Evolutionary conservation across 2,329 filamentous ascomycete species (phyloP).

Genomic region (Ascosphaera apis): DNA sequence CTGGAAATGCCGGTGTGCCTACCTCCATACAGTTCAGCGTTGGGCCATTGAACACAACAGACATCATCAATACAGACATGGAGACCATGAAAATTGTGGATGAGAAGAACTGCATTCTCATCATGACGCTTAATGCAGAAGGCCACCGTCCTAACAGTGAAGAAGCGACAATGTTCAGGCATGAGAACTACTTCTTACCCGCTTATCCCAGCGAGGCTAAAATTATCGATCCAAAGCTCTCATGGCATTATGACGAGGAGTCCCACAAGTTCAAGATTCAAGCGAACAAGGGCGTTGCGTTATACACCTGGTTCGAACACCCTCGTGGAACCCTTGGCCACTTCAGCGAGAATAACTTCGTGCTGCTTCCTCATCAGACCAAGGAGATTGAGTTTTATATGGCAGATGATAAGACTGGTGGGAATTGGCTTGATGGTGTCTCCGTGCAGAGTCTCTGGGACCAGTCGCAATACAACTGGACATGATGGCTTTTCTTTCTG

Average conservation of each 20-base stretch:
- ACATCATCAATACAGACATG: slow-evolving; percentile 19
- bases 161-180: slow-evolving; percentile 20
- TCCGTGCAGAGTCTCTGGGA: slow-evolving; percentile 32
- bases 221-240: slow-evolving; percentile 27
- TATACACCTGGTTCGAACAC: slow-evolving; percentile 33
- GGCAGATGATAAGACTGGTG: slow-evolving; percentile 21
- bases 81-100: slow-evolving; percentile 14
- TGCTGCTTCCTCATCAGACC: slow-evolving; percentile 22
- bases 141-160: slow-evolving; percentile 26
- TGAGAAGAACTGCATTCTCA: slow-evolving; percentile 18
- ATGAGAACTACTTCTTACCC: slow-evolving; percentile 29
- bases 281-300: slow-evolving; percentile 25
- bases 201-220: slow-evolving; percentile 22
- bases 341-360: slow-evolving; percentile 32
- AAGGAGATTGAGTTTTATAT: slow-evolving; percentile 24
- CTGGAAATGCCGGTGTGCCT: slow-evolving; percentile 18
- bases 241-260: slow-evolving; percentile 13
- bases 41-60: slow-evolving; percentile 30
- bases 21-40: slow-evolving; percentile 18
- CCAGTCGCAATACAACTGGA: too few species aligned
- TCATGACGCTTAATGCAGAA: slow-evolving; percentile 21
- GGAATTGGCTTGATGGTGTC: slow-evolving; percentile 24
- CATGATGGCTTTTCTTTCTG: too few species aligned
- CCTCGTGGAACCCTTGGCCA: slow-evolving; percentile 25
- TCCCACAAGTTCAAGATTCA: slow-evolving; percentile 22